Percentiles rank a stretch among this genome's conserved stretches.
Evolutionary conservation across 164 flowering plant genomes (phyloP).

Genomic region (Litsea cubeba): DNA sequence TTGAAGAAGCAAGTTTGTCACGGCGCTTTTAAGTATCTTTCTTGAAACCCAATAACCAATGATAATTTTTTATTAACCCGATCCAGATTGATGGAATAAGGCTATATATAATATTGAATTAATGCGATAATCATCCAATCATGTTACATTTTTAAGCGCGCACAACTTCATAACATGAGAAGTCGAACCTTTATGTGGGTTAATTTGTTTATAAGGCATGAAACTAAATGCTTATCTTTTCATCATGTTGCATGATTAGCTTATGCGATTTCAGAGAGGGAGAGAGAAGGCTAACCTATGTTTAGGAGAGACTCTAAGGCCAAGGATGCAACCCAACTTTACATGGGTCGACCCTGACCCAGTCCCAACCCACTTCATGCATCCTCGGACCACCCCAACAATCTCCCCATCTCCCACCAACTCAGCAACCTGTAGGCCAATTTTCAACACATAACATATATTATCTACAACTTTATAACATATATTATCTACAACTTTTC

Average conservation of each 20-base stretch:
- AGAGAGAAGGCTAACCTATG: constrained; percentile 25
- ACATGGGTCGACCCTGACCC: constrained; percentile 24
- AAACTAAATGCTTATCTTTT: neutral
- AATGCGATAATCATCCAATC: too few relatives aligned
- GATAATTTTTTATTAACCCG: too few relatives aligned
- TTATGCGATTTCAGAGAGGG: neutral
- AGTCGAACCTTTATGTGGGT: too few relatives aligned
- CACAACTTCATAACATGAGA: too few relatives aligned
- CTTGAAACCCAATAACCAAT: too few relatives aligned
- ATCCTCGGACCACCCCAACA: constrained; percentile 50
- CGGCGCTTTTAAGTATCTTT: too few relatives aligned
- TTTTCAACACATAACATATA: constrained; percentile 10
- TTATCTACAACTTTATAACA: too few relatives aligned
- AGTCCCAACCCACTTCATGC: constrained; percentile 47
- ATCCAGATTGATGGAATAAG: too few relatives aligned
- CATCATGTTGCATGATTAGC: neutral
- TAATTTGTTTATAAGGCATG: too few relatives aligned
- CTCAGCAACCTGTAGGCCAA: constrained; percentile 49
- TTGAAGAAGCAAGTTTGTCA: too few relatives aligned
- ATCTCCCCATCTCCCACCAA: constrained; percentile 35
- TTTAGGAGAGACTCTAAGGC: constrained; percentile 53
- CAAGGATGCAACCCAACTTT: constrained; percentile 49
- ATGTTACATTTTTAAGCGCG: too few relatives aligned
- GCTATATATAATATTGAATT: too few relatives aligned
- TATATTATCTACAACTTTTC: neutral